phyloP scores from a whole-genome alignment of 176 grass and related monocot genomes.

The Aechmea fasciata region DNA sequence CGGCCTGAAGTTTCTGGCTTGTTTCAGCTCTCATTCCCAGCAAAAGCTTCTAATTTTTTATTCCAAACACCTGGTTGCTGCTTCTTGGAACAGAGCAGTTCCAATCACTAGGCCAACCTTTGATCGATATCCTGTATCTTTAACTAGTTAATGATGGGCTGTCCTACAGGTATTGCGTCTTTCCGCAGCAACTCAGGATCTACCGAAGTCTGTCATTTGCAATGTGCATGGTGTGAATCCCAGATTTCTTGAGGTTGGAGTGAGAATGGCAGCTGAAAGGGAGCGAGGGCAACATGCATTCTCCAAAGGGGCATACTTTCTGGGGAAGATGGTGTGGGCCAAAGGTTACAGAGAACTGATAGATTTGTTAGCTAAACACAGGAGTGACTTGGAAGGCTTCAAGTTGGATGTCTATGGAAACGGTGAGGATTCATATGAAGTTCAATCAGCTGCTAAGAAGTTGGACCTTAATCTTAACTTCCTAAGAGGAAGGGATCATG shows the following conservation, averaged over 20 bases:
- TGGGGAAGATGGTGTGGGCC: conserved; percentile 98
- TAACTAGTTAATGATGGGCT: not conserved
- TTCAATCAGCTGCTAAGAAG: conserved; percentile 57
- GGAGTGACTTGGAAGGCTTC: conserved; percentile 65
- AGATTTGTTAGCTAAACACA: conserved; percentile 63
- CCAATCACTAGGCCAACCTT: no score
- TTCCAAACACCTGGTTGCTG: no score
- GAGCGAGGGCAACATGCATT: conserved; percentile 45
- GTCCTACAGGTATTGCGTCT: conserved; percentile 61
- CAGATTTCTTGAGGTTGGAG: conserved; percentile 75
- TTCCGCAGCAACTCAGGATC: conserved; percentile 82
- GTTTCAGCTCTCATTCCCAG: no score
- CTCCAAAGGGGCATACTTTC: conserved; percentile 89
- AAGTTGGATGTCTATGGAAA: conserved; percentile 84
- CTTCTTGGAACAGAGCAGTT: no score
- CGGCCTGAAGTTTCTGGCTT: no score
- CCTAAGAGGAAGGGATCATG: conserved; percentile 82
- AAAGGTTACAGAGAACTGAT: conserved; percentile 92
- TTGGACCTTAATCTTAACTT: conserved; percentile 85
- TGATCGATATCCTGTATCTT: not conserved
- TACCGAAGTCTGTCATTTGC: conserved; percentile 85
- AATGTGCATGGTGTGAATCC: conserved; percentile 94
- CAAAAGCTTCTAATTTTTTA: no score
- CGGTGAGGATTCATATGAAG: conserved; percentile 78
- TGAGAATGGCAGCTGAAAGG: conserved; percentile 51